These are phyloP conservation scores for Xylariaceae sp. DNA, from an alignment of 2,329 filamentous ascomycete genomes.

Conservation along the genomic window DNA sequence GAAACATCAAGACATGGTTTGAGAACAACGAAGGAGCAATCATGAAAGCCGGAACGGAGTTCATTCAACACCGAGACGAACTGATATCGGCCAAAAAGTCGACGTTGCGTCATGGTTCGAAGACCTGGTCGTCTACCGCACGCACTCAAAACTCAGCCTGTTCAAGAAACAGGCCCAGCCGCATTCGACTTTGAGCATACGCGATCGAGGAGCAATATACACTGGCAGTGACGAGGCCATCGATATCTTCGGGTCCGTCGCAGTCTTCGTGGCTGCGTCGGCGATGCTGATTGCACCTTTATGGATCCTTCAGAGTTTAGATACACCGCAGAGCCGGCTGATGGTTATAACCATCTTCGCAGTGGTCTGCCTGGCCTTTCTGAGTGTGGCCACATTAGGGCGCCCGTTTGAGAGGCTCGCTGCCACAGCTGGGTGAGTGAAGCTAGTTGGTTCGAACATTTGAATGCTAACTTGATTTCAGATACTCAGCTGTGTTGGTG, in stretches of 20 bases:
- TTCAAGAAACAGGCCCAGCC: too few species aligned
- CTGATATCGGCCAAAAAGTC: background rate
- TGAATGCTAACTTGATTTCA: background rate
- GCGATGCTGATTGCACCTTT: slow-evolving; percentile 26
- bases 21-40: slow-evolving; percentile 14
- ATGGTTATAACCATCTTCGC: slow-evolving; percentile 9
- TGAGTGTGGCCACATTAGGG: background rate
- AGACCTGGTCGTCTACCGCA: slow-evolving; percentile 65
- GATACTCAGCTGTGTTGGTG: slow-evolving; percentile 3
- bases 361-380: background rate
- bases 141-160: too few species aligned
- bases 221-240: background rate
- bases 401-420: slow-evolving; percentile 9
- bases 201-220: background rate
- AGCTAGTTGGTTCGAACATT: background rate
- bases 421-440: slow-evolving; percentile 3
- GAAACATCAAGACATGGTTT: slow-evolving; percentile 7
- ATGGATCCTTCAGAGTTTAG: slow-evolving; percentile 2
- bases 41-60: background rate
- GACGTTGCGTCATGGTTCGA: slow-evolving; percentile 9
- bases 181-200: too few species aligned
- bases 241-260: slow-evolving; percentile 11
- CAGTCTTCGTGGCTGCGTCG: slow-evolving; percentile 22
- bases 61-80: slow-evolving; percentile 9
- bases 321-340: background rate